A percentile compares a stretch with the other conserved stretches of the same genome.
Conservation (phyloP, 768 basidiomycete species). For the Mrakia hoshinonis region DNA sequence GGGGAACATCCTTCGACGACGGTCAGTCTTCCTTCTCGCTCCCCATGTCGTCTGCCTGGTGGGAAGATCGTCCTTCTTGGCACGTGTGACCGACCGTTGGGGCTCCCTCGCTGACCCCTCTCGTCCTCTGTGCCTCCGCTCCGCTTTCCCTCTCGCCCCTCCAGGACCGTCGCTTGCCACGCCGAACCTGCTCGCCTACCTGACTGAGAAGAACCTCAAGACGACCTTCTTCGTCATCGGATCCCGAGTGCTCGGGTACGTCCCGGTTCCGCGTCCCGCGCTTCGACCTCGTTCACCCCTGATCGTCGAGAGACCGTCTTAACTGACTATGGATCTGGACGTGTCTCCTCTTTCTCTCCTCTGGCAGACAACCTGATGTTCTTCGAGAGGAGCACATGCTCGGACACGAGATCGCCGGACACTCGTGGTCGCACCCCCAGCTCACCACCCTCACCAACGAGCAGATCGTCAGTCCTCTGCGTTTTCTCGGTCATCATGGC, state of each 20-base stretch:
- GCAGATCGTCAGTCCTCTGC: constrained; percentile 50
- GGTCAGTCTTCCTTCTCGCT: constrained; percentile 35
- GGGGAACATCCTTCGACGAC: constrained; percentile 47
- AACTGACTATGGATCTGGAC: constrained; percentile 30
- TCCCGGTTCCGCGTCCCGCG: not conserved
- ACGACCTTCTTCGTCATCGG: constrained; percentile 67
- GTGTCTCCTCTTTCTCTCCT: not conserved
- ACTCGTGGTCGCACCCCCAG: constrained; percentile 67
- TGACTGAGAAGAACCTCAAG: constrained; percentile 52
- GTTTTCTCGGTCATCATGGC: too few species aligned
- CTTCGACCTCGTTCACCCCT: too few species aligned
- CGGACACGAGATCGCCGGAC: constrained; percentile 62
- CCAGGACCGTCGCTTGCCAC: constrained; percentile 60
- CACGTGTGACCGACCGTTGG: too few species aligned
- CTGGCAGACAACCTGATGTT: constrained; percentile 49
- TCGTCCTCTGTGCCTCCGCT: not conserved
- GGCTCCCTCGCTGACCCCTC: too few species aligned
- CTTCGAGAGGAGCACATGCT: constrained; percentile 67
- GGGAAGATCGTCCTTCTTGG: too few species aligned
- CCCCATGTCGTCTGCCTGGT: too few species aligned
- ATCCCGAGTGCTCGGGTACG: constrained; percentile 50
- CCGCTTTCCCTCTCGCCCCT: not conserved
- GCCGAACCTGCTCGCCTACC: constrained; percentile 59
- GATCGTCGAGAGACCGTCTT: too few species aligned
- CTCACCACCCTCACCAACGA: constrained; percentile 60